Evolutionary conservation across 257 asterid species (phyloP).

Genomic region (Linderniella brevidens): DNA sequence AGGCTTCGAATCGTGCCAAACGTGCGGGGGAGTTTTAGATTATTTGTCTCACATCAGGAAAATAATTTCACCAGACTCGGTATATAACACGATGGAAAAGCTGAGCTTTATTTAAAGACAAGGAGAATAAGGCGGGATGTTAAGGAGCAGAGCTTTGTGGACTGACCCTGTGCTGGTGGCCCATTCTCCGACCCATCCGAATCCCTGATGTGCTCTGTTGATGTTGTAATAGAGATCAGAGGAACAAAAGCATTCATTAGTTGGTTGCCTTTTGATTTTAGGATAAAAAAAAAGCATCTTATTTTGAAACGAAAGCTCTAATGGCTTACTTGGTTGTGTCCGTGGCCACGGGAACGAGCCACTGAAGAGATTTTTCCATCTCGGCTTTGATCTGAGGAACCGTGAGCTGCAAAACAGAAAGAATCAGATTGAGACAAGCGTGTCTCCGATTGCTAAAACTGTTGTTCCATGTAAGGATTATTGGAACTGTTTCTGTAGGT

Average conservation of each 20-base stretch:
- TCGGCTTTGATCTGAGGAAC: slow-evolving; percentile 73
- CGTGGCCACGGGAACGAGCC: slow-evolving; percentile 91
- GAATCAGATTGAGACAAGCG: not conserved
- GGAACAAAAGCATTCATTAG: slow-evolving; percentile 9
- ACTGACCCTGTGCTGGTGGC: slow-evolving; percentile 74
- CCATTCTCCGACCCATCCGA: slow-evolving; percentile 99
- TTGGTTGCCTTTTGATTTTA: not conserved
- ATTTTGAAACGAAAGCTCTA: not conserved
- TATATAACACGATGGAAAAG: no score
- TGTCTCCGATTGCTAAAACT: no score
- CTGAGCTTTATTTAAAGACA: no score
- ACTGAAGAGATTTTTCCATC: slow-evolving; percentile 85
- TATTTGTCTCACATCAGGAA: no score
- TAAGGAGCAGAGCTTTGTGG: not conserved
- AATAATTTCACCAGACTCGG: no score
- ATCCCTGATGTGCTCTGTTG: slow-evolving; percentile 95
- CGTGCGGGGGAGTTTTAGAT: no score
- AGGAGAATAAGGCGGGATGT: not conserved
- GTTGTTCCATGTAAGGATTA: not conserved
- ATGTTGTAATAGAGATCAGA: not conserved
- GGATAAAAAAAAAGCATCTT: not conserved
- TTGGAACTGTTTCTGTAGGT: no score
- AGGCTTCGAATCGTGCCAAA: no score
- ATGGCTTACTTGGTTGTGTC: slow-evolving; percentile 69
- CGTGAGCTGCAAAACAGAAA: slow-evolving; percentile 30